Evolutionary conservation across 2,329 filamentous ascomycete genomes (phyloP).

Genomic region (Ophiostoma perfectum): DNA sequence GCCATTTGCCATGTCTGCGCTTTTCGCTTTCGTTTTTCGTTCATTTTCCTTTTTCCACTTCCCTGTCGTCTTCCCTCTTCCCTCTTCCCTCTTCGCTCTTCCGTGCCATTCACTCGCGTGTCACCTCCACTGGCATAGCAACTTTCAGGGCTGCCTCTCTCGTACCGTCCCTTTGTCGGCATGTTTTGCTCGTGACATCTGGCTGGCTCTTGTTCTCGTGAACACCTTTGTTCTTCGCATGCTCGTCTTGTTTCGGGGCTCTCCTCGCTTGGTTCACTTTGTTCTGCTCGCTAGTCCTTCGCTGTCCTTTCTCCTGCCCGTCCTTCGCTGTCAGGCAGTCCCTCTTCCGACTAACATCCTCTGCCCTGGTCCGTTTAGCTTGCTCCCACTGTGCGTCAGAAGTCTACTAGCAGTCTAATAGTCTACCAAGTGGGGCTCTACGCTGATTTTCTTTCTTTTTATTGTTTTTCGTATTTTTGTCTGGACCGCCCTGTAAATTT

Average conservation of each 20-base stretch:
- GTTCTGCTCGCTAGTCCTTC: neutral
- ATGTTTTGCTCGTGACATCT: too few species aligned
- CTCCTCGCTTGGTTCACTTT: neutral
- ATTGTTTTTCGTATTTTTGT: neutral
- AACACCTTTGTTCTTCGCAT: neutral
- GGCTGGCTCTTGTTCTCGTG: neutral
- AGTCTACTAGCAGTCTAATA: neutral
- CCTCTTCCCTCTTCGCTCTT: neutral
- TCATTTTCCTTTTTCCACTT: conserved; percentile 1
- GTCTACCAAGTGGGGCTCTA: too few species aligned
- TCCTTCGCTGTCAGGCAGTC: neutral
- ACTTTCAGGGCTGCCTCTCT: neutral
- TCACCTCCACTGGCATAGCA: neutral
- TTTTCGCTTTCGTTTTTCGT: neutral
- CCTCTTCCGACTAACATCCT: conserved; percentile 14
- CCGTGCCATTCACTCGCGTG: neutral
- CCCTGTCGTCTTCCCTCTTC: neutral
- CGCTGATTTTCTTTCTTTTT: conserved; percentile 11
- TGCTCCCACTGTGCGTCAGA: conserved; percentile 3
- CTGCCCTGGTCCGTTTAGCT: conserved; percentile 2
- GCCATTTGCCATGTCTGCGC: too few species aligned
- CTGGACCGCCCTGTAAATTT: conserved; percentile 2
- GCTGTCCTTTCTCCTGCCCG: neutral
- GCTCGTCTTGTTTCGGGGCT: neutral
- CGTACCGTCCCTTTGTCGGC: too few species aligned